Evolutionary conservation across 306 rosid genomes (phyloP), one percentile per base, ranked within the genome.

Genomic region (Calophaca sinica): DNA sequence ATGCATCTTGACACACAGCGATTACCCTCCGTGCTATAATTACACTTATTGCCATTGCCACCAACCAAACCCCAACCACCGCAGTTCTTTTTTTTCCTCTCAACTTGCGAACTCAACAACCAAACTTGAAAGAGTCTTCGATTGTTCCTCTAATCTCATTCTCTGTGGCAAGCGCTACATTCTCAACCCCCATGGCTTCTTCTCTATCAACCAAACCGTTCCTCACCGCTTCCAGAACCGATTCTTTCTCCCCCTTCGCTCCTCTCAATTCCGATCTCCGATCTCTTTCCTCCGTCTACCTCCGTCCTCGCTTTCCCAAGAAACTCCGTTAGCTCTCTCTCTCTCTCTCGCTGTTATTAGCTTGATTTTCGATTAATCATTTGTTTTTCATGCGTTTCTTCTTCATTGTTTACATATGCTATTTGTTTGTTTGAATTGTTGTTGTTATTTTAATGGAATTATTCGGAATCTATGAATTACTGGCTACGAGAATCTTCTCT

Each of bases 191-290:
- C 67, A 90, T 92, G 97, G 92, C 99, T 33, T 91, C 99, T 15
- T 90, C 93, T 75, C 65, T 94, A 38, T 76, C 87, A 9, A 73
- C 93, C 70, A 90, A 92, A 52, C 86, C 96, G 11, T 92, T 92
- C 77, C 80, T 93, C 48, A 80, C 86, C 2, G 53, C 80, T 80
- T 69, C 88, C 14, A 54, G 65, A 75, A 77, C 83, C 53, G 91
- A 87, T 14, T 70, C 82, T 28, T 61, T 86, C 64, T 83, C 88
- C 65, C 79, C 84, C 28, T 80, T 87, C 59, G 50, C 77, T 60
- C 81, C 90, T 48, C 73, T 72, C n/a, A 61, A 81, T 51, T 75
- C 91, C 5, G 86, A 84, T 82, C 85, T 80, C 69, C 87, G 83
- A 2, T 74, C 71, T 26, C 83, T 85, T 58, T 86, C 92, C 58